Conservation (phyloP, 2,329 filamentous ascomycete species). For the Alternaria burnsii region DNA sequence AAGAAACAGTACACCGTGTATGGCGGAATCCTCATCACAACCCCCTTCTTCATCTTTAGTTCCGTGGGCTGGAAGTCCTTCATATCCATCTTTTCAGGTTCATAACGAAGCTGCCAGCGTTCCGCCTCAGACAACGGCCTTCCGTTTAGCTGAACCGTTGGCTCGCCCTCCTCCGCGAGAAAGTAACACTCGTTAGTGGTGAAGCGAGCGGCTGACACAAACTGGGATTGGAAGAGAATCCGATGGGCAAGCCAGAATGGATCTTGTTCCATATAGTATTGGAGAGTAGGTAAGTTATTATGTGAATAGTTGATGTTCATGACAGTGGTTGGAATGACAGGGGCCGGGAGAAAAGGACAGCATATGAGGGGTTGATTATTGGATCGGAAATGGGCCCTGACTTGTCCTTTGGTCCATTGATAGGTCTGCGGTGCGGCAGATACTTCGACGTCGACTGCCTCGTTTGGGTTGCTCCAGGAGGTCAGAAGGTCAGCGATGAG, state of each 20-base stretch:
- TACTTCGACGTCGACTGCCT: not conserved
- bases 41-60: not conserved
- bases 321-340: not conserved
- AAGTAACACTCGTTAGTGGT: not conserved
- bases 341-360: conserved; percentile 4
- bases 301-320: not conserved
- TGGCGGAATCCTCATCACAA: conserved; percentile 1
- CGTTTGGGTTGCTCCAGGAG: not conserved
- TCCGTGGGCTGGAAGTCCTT: not conserved
- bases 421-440: not conserved
- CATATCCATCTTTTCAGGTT: not conserved
- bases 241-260: not conserved
- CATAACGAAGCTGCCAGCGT: not conserved
- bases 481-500: not conserved
- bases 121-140: conserved; percentile 1
- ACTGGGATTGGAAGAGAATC: not conserved
- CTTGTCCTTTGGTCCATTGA: not conserved
- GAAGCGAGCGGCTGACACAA: not conserved
- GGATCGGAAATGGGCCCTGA: not conserved
- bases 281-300: not conserved
- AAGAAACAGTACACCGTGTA: conserved; percentile 4
- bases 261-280: not conserved
- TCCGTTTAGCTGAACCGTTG: conserved; percentile 1
- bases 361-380: not conserved
- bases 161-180: conserved; percentile 2